phyloP scores from a whole-genome alignment of 2,329 filamentous ascomycete genomes.

The Fusarium nygamai region DNA sequence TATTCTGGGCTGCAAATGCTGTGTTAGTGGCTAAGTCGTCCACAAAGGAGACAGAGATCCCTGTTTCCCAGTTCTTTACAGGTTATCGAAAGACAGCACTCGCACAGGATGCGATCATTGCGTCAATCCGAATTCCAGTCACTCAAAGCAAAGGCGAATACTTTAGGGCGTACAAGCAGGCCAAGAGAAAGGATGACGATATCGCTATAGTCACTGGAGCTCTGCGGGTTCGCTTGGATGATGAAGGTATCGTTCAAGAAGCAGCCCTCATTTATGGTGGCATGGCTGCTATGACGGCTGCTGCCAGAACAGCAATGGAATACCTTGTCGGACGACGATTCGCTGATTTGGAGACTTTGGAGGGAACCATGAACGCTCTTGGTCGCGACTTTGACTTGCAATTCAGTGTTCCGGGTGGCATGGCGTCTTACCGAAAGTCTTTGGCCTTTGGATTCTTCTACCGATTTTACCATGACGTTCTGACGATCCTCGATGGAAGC shows the following conservation, averaged over 20 bases:
- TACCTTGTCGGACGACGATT: conserved; percentile 83
- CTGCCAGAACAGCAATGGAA: conserved; percentile 79
- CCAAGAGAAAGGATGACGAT: conserved; percentile 97
- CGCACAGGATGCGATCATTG: conserved; percentile 82
- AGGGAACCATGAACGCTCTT: conserved; percentile 90
- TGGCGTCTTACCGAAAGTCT: conserved; percentile 95
- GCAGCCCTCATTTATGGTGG: conserved; percentile 90
- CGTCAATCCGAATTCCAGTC: conserved; percentile 85
- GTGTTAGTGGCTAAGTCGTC: conserved; percentile 83
- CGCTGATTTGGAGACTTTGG: conserved; percentile 82
- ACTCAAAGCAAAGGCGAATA: conserved; percentile 81
- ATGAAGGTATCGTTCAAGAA: conserved; percentile 75
- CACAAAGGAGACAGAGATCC: conserved; percentile 80
- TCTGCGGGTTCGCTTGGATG: conserved; percentile 76
- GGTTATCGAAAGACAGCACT: conserved; percentile 89
- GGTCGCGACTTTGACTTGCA: conserved; percentile 87
- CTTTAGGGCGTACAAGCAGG: conserved; percentile 92
- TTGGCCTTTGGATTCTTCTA: conserved; percentile 96
- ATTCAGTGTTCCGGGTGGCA: conserved; percentile 93
- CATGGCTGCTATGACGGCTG: conserved; percentile 92
- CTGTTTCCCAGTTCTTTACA: conserved; percentile 91
- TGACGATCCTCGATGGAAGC: conserved; percentile 67
- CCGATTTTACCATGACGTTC: conserved; percentile 91
- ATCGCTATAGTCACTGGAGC: conserved; percentile 97
- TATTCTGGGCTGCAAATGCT: conserved; percentile 88